phyloP scores from a whole-genome alignment of 2,329 filamentous ascomycete species.

The Botrytis paeoniae region DNA sequence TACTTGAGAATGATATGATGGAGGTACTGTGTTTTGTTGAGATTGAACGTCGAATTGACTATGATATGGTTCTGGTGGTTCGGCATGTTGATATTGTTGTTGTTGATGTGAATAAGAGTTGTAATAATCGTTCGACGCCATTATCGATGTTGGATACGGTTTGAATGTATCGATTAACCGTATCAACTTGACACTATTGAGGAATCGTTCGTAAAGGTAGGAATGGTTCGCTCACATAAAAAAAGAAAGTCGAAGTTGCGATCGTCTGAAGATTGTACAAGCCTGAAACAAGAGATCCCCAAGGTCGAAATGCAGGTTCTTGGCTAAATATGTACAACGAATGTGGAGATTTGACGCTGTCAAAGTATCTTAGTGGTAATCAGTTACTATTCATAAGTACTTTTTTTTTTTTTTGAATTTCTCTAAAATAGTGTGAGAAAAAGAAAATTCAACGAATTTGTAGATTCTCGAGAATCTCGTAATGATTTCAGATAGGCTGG shows the following conservation, averaged over 20 bases:
- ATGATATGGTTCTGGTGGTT: slow-evolving; percentile 24
- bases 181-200: not conserved
- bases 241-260: not conserved
- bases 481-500: slow-evolving; percentile 4
- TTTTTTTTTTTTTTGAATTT: not conserved
- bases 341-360: slow-evolving; percentile 8
- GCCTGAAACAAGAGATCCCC: slow-evolving; percentile 17
- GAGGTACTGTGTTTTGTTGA: slow-evolving; percentile 23
- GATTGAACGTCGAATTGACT: slow-evolving; percentile 23
- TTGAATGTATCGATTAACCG: not conserved
- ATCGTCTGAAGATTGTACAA: slow-evolving; percentile 14
- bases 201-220: not conserved
- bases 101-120: slow-evolving; percentile 28
- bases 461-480: not conserved
- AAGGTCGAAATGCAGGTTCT: slow-evolving; percentile 6
- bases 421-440: not conserved
- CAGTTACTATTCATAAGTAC: not conserved
- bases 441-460: not conserved
- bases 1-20: slow-evolving; percentile 32
- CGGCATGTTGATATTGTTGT: slow-evolving; percentile 20
- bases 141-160: slow-evolving; percentile 17
- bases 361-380: not conserved
- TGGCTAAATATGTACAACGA: slow-evolving; percentile 3
- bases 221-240: not conserved
- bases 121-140: slow-evolving; percentile 37